Evolutionary conservation across 108 stramenopile genomes (phyloP), one percentile per base, ranked within the genome.

Genomic region (Cyclotella distinguenda): DNA sequence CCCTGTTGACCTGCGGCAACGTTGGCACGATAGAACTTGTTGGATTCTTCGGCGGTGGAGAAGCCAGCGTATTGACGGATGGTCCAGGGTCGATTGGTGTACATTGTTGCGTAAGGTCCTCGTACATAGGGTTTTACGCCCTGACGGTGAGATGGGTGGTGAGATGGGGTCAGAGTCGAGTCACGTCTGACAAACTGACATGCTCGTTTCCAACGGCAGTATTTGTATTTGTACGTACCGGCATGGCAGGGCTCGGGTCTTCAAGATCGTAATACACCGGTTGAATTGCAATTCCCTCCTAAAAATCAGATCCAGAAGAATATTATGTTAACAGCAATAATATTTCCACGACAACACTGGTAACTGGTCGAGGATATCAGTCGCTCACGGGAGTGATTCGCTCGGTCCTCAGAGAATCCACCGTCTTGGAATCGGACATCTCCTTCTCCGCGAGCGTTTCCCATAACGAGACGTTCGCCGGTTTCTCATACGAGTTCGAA

Each of bases 61-160:
- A 98, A 99, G 7, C 98, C 98, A 0, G 98, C 98, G 66, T 99
- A 99, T 80, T 92, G 90, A 5, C 87, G 84, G 57, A 93, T 72
- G 4, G 88, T 93, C 89, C 89, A 90, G 6, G 86, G 86, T 18
- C 91, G 72, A 49, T 83, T 70, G 36, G 96, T 91, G 82, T 98
- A 98, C 98, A 99, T 99, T 31, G 96, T 96, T 30, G 97, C 97
- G 51, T 97, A 97, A 6, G 97, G 97, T 12, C 98, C 98, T n/a
- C 98, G 86, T n/a, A 87, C 91, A 68, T 88, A 99, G 12, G 98
- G 98, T 59, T 71, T 92, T 5, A 97, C 79, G 1, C 98, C 98
- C 70, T 70, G 21, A n/a, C n/a, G 34, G n/a, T 12, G 21, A 31
- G 60, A 35, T 47, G 19, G 43, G 6, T 53, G 2, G 15, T 23